These are phyloP conservation scores for Przewalskia tangutica DNA, from an alignment of 257 asterid species.

Conservation along the genomic window DNA sequence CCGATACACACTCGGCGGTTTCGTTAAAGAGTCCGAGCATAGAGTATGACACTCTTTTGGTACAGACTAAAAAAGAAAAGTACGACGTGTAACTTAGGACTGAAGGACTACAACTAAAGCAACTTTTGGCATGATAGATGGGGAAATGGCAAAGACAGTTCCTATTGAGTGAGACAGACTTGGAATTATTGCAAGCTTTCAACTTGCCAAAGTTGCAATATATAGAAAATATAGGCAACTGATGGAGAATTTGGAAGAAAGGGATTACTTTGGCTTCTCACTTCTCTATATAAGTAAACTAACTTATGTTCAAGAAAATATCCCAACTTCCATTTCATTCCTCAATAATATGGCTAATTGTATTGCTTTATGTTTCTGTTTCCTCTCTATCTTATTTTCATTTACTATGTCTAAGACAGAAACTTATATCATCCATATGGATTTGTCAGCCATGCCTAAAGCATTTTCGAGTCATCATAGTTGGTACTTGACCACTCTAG, in stretches of 20 bases:
- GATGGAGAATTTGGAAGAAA: conserved; percentile 17
- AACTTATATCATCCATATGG: conserved; percentile 66
- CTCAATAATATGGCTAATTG: conserved; percentile 25
- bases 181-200: conserved; percentile 2
- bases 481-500: conserved; percentile 51
- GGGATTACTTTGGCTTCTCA: conserved; percentile 2
- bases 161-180: neutral
- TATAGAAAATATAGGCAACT: conserved; percentile 5
- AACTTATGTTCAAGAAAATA: neutral
- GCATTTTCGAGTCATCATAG: conserved; percentile 48
- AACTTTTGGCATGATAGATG: neutral
- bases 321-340: conserved; percentile 12
- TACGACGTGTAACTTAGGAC: neutral
- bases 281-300: conserved; percentile 19
- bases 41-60: neutral
- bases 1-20: neutral
- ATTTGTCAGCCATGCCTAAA: conserved; percentile 57
- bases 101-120: neutral
- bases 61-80: neutral
- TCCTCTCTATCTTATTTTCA: conserved; percentile 3
- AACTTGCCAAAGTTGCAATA: conserved; percentile 4
- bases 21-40: too few relatives aligned
- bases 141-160: neutral
- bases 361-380: conserved; percentile 16
- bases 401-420: conserved; percentile 26